Percentiles rank a stretch among this genome's conserved stretches.
Evolutionary conservation across 495 filamentous ascomycete genomes (phyloP).

Genomic region (Aspergillus biplanus): DNA sequence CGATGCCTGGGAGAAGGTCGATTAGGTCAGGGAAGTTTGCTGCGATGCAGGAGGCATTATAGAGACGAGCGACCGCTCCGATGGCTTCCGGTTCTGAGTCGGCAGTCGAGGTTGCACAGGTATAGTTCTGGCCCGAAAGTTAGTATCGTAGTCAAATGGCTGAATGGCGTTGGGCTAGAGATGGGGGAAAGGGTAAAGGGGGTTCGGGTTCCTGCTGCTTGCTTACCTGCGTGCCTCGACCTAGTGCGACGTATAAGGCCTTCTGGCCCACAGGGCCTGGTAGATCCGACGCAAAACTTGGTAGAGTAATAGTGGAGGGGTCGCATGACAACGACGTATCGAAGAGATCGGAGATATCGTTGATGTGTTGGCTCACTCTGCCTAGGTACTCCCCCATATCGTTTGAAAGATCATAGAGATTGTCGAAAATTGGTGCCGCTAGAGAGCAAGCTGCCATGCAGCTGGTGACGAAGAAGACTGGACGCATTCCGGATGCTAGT

Average conservation of each 20-base stretch:
- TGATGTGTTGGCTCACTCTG: constrained; percentile 46
- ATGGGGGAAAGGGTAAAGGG: background rate
- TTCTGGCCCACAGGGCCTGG: constrained; percentile 60
- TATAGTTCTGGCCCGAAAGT: constrained; percentile 73
- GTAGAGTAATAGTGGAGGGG: constrained; percentile 42
- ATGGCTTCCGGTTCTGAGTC: constrained; percentile 60
- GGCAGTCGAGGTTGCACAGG: constrained; percentile 65
- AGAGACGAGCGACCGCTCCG: constrained; percentile 85
- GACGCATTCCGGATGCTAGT: constrained; percentile 36
- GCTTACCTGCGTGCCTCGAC: constrained; percentile 71
- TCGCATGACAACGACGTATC: constrained; percentile 38
- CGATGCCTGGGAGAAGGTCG: constrained; percentile 46
- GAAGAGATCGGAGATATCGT: constrained; percentile 23
- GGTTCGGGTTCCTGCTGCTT: constrained; percentile 8
- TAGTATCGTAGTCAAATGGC: background rate
- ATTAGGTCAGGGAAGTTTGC: constrained; percentile 66
- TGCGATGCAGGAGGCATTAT: constrained; percentile 82
- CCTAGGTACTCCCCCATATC: constrained; percentile 41
- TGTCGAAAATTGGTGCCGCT: constrained; percentile 42
- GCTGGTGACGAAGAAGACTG: constrained; percentile 29
- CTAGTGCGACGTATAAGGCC: constrained; percentile 78
- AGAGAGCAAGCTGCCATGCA: constrained; percentile 37
- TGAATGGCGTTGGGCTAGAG: background rate
- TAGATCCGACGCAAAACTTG: constrained; percentile 50
- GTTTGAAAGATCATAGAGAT: constrained; percentile 43